These are phyloP conservation scores for Beauveria sp. DNA, from an alignment of 2,329 filamentous ascomycete genomes.

Conservation along the genomic window DNA sequence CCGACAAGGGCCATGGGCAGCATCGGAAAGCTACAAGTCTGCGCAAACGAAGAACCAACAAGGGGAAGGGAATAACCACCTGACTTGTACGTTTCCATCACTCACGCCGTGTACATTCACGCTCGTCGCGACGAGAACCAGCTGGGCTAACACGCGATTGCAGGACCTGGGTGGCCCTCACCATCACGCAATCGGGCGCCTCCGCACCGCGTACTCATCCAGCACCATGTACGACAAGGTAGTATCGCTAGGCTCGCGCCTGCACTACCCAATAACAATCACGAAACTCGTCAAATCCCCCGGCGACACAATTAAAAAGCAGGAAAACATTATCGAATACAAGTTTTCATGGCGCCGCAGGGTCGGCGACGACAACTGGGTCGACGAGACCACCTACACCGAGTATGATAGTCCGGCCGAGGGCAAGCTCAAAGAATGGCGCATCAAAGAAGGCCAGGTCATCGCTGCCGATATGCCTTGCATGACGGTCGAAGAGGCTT, in stretches of 20 bases:
- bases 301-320: constrained; percentile 67
- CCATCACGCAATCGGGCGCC: constrained; percentile 3
- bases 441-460: constrained; percentile 59
- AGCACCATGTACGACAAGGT: constrained; percentile 31
- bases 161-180: background rate
- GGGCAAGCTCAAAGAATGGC: constrained; percentile 71
- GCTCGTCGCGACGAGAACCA: background rate
- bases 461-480: constrained; percentile 51
- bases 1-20: constrained; percentile 8
- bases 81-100: background rate
- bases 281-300: constrained; percentile 71
- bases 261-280: constrained; percentile 91
- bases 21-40: background rate
- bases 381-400: constrained; percentile 60
- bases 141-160: background rate
- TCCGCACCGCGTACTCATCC: background rate
- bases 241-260: constrained; percentile 49
- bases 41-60: constrained; percentile 2
- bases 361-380: constrained; percentile 57
- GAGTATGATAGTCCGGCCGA: constrained; percentile 80
- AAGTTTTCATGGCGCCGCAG: constrained; percentile 73
- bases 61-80: background rate
- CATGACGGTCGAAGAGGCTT: constrained; percentile 82
- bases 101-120: background rate
- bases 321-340: constrained; percentile 79